Percentiles rank a stretch among this genome's conserved stretches.
These are phyloP conservation scores for Samsoniella hepiali DNA, from an alignment of 2,329 filamentous ascomycete species.

Conservation along the genomic window DNA sequence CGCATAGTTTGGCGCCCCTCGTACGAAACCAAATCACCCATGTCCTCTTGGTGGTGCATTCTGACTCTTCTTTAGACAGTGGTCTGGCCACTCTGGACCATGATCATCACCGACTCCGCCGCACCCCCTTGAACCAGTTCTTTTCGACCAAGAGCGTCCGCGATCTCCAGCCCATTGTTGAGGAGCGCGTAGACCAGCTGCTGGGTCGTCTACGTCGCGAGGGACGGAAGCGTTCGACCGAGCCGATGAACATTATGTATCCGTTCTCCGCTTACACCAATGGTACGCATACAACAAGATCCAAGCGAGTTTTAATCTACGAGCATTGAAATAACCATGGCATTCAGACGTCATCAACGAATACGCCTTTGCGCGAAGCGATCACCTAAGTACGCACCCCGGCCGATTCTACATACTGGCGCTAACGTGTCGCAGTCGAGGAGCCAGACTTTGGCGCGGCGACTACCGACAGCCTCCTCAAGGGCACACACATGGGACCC, in stretches of 20 bases:
- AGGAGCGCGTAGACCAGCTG: constrained; percentile 35
- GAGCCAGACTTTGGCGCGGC: constrained; percentile 34
- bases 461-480: constrained; percentile 35
- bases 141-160: constrained; percentile 37
- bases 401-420: background rate
- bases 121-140: constrained; percentile 35
- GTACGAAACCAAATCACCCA: constrained; percentile 22
- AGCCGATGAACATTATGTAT: constrained; percentile 35
- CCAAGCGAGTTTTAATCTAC: background rate
- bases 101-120: constrained; percentile 33
- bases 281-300: constrained; percentile 25
- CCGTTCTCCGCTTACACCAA: constrained; percentile 39
- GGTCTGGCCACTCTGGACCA: constrained; percentile 35
- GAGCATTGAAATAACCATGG: background rate
- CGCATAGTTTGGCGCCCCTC: constrained; percentile 33
- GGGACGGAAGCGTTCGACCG: constrained; percentile 26
- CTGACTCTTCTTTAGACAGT: constrained; percentile 29
- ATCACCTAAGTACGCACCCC: constrained; percentile 29
- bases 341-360: constrained; percentile 38
- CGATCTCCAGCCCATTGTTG: constrained; percentile 37
- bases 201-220: constrained; percentile 31
- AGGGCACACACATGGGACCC: constrained; percentile 37
- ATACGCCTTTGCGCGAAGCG: constrained; percentile 37
- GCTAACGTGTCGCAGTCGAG: constrained; percentile 28
- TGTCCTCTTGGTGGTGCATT: constrained; percentile 5